Evolutionary conservation across 306 rosid species (phyloP).

Genomic region (Ormosia emarginata): DNA sequence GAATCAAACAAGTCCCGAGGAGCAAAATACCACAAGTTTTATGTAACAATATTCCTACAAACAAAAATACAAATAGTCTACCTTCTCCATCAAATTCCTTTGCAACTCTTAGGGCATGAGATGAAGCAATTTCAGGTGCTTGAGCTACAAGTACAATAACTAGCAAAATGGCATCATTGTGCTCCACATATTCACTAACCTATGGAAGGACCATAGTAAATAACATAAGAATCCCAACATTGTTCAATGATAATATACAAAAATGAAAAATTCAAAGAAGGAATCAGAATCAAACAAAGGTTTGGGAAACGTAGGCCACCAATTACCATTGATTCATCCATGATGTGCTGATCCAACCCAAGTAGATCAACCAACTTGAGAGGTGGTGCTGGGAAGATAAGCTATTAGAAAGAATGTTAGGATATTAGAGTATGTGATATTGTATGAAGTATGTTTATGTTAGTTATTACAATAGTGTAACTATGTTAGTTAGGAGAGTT

Average conservation of each 20-base stretch:
- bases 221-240: constrained; percentile 22
- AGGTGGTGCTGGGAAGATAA: constrained; percentile 77
- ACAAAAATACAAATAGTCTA: constrained; percentile 28
- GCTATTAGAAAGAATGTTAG: constrained; percentile 19
- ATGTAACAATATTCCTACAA: not conserved
- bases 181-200: constrained; percentile 93
- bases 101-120: constrained; percentile 73
- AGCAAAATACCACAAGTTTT: not conserved
- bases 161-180: constrained; percentile 85
- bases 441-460: too few relatives aligned
- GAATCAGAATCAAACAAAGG: not conserved
- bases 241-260: not conserved
- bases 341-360: constrained; percentile 88
- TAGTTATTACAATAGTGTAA: too few relatives aligned
- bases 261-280: not conserved
- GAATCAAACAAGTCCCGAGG: not conserved
- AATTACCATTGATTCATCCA: constrained; percentile 87
- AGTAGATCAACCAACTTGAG: constrained; percentile 93
- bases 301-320: constrained; percentile 17
- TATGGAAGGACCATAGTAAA: constrained; percentile 38
- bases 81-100: constrained; percentile 93
- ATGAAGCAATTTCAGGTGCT: constrained; percentile 87
- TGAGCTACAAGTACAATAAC: constrained; percentile 88
- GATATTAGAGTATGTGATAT: too few relatives aligned
- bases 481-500: too few relatives aligned